Evolutionary conservation across 1,284 basidiomycete genomes (phyloP).

Genomic region (Pseudozyma hubeiensis): DNA sequence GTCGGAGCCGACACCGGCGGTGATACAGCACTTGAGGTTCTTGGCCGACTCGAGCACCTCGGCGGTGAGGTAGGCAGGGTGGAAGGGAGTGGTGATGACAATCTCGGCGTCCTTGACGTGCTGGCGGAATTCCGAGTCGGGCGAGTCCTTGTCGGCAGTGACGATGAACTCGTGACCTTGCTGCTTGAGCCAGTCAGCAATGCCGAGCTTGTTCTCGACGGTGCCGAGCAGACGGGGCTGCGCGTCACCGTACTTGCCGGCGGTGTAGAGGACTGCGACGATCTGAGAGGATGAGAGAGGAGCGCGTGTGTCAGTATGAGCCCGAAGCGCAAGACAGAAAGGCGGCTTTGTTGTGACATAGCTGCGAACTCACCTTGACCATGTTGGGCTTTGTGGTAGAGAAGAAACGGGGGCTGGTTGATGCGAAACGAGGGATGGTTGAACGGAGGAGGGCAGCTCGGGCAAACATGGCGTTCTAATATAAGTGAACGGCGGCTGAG

Average conservation of each 20-base stretch:
- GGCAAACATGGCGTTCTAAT: constrained; percentile 31
- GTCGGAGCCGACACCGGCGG: constrained; percentile 93
- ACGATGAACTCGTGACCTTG: constrained; percentile 77
- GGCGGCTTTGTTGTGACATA: no score
- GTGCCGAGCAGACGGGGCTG: constrained; percentile 89
- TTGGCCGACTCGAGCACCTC: constrained; percentile 83
- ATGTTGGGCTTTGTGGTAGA: constrained; percentile 50
- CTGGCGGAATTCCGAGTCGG: constrained; percentile 86
- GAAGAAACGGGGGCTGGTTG: constrained; percentile 29
- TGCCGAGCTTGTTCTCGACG: constrained; percentile 78
- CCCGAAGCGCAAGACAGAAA: not conserved
- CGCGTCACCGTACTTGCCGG: constrained; percentile 80
- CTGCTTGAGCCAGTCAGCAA: constrained; percentile 71
- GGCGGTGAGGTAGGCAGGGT: constrained; percentile 81
- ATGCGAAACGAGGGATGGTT: constrained; percentile 23
- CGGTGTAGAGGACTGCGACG: constrained; percentile 78
- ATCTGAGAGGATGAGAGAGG: constrained; percentile 72
- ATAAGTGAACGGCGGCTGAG: constrained; percentile 17
- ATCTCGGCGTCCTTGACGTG: constrained; percentile 78
- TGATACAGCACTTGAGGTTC: constrained; percentile 91
- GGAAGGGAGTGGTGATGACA: constrained; percentile 85
- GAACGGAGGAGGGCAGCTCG: constrained; percentile 25
- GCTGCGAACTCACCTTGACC: constrained; percentile 40
- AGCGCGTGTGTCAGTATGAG: not conserved
- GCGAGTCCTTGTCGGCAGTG: constrained; percentile 85